Percentiles rank a stretch among this genome's conserved stretches.
These are phyloP conservation scores for Phytophthora pseudosyringae DNA, from an alignment of 352 stramenopile genomes.

Conservation along the genomic window DNA sequence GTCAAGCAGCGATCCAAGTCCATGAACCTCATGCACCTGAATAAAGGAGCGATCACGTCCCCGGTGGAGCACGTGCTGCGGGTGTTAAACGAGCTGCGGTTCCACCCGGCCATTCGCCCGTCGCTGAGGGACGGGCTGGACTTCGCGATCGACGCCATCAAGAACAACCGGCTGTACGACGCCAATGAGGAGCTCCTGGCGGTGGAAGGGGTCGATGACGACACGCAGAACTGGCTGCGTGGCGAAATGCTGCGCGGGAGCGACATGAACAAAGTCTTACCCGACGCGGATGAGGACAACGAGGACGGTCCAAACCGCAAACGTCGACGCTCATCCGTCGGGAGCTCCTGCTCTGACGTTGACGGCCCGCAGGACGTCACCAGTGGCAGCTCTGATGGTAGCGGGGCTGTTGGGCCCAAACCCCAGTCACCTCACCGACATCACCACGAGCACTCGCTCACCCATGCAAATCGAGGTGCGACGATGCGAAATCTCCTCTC, in stretches of 20 bases:
- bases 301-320: conserved; percentile 20
- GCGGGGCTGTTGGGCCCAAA: conserved; percentile 1
- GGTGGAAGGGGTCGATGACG: conserved; percentile 73
- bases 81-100: conserved; percentile 78
- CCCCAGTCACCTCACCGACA: conserved; percentile 19
- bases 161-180: conserved; percentile 87
- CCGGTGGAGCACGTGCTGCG: conserved; percentile 82
- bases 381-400: conserved; percentile 20
- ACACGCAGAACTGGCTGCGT: conserved; percentile 87
- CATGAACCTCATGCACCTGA: conserved; percentile 75
- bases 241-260: conserved; percentile 78
- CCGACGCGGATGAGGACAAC: conserved; percentile 46
- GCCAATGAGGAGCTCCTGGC: conserved; percentile 74
- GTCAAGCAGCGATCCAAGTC: conserved; percentile 78
- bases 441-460: conserved; percentile 26
- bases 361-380: conserved; percentile 10
- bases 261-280: conserved; percentile 70
- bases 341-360: conserved; percentile 30
- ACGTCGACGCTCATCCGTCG: conserved; percentile 27
- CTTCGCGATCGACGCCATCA: conserved; percentile 87
- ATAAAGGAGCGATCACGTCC: conserved; percentile 71
- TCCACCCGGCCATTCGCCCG: conserved; percentile 68
- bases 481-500: conserved; percentile 77
- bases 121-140: conserved; percentile 69
- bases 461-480: conserved; percentile 37